Evolutionary conservation across 2,329 filamentous ascomycete species (phyloP), one percentile per base, ranked within the genome.

Genomic region (Thermochaetoides dissita): DNA sequence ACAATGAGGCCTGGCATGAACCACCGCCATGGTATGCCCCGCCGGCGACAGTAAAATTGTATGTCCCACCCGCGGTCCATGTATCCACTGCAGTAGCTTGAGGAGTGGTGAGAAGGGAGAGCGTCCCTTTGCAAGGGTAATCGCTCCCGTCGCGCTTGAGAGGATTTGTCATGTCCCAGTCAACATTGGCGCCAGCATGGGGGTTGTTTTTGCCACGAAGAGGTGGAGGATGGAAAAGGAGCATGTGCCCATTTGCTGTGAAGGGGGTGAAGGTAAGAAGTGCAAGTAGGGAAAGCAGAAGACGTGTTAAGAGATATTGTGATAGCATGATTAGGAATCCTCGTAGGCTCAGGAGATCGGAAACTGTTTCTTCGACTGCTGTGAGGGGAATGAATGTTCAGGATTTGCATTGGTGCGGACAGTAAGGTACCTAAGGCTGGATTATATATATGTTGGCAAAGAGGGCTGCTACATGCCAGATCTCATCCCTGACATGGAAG

Each of bases 1-100:
- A 84, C n/a, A 89, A 65, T 1, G 80, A 76, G 31, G 84, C 66
- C 62, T 89, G 84, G 62, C 83, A 88, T 7, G 77, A 84, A 17
- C 84, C 84, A 32, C 84, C 82, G 32, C 67, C 64, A 62, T 86
- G 81, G 36, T 59, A 61, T 36, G 76, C 74, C 39, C 70, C 71
- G 32, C 82, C 83, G 43, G 63, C 63, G 41, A 88, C 63, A 44
- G 69, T 72, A 59, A 87, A 68, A 49, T 71, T 71, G 59, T 83
- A 76, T 24, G 64, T 60, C 39, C 67, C 59, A 29, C 83, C 83
- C 3, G 78, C 70, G 4, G 62, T 54, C 62, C 81, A 87, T 12
- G 67, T 73, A 29, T 71, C 74, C 11, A 77, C 72, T 2, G 76
- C 59, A 8, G 63, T 58, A 46, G 74, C 74, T 35, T 61, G 57